These are phyloP conservation scores for Hymenoscyphus linearis DNA, from an alignment of 2,329 filamentous ascomycete species.

Conservation along the genomic window DNA sequence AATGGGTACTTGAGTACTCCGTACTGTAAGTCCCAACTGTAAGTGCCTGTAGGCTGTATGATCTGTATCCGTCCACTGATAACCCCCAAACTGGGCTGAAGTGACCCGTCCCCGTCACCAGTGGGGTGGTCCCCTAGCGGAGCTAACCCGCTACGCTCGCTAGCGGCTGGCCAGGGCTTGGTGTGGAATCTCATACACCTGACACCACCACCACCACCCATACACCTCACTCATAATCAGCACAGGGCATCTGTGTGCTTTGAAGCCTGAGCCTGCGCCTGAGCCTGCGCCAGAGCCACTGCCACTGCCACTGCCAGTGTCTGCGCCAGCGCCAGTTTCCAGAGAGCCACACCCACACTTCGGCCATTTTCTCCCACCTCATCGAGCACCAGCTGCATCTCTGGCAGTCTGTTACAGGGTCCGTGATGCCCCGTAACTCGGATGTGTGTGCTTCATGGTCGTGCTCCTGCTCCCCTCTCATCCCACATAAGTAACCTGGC, in stretches of 20 bases:
- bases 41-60: no score
- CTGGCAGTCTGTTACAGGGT: conserved; percentile 22
- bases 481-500: conserved; percentile 24
- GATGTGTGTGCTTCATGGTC: conserved; percentile 9
- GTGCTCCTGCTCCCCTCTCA: conserved; percentile 3
- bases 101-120: not conserved
- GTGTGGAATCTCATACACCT: conserved; percentile 12
- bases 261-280: not conserved
- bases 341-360: not conserved
- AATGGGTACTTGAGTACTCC: no score
- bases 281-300: not conserved
- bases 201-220: not conserved
- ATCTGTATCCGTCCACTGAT: not conserved
- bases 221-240: not conserved
- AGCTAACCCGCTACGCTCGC: not conserved
- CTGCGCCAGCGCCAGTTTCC: no score
- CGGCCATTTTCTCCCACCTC: not conserved
- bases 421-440: conserved; percentile 24
- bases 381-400: conserved; percentile 13
- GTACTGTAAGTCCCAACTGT: no score
- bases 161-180: not conserved
- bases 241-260: conserved; percentile 6
- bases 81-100: not conserved
- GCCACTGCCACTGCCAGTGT: no score
- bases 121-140: not conserved